Percentiles rank a stretch among this genome's conserved stretches.
Evolutionary conservation across 768 basidiomycete genomes (phyloP).

Genomic region (Daedaleopsis nitida): DNA sequence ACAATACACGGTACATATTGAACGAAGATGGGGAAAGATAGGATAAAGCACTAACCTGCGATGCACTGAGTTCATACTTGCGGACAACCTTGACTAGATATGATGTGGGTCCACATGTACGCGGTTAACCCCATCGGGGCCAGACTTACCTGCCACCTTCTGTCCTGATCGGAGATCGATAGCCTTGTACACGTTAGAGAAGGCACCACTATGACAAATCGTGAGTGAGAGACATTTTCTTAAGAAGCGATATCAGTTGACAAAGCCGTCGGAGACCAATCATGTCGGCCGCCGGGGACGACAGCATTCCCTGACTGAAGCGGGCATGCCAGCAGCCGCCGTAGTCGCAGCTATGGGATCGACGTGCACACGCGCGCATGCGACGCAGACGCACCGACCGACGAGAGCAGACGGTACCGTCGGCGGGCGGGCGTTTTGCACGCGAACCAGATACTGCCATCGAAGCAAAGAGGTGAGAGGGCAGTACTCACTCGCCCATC

Average conservation of each 20-base stretch:
- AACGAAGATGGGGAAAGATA: constrained; percentile 23
- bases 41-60: constrained; percentile 69
- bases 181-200: constrained; percentile 98
- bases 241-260: constrained; percentile 9
- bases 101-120: not conserved
- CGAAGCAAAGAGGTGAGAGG: not conserved
- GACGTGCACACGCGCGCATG: not conserved
- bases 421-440: no score
- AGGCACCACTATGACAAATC: constrained; percentile 70
- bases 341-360: not conserved
- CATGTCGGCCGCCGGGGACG: not conserved
- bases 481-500: constrained; percentile 86
- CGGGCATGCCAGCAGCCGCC: not conserved
- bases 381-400: not conserved
- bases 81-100: constrained; percentile 87
- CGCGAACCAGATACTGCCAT: not conserved
- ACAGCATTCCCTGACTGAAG: not conserved
- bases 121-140: constrained; percentile 21
- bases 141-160: constrained; percentile 73
- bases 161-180: constrained; percentile 71
- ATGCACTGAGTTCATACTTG: constrained; percentile 87
- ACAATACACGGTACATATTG: constrained; percentile 25
- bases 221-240: not conserved
- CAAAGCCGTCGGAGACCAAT: not conserved
- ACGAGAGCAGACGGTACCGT: not conserved